A percentile compares a stretch with the other conserved stretches of the same genome.
Conservation (phyloP, 345 rosid species). For the Trapa incisa region DNA sequence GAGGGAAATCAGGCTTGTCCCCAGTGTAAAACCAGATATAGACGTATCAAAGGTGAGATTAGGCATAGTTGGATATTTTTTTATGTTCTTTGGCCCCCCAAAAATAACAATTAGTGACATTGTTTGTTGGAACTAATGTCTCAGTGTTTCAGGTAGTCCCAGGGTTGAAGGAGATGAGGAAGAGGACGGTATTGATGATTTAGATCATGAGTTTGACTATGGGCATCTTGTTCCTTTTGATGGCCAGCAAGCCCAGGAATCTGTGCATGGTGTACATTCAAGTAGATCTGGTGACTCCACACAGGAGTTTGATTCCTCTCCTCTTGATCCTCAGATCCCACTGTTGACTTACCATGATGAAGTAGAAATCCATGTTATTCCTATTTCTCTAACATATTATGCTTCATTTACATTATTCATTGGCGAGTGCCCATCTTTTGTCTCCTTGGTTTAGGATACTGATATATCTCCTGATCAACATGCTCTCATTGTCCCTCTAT, state of each 20-base stretch:
- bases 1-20: slow-evolving; percentile 98
- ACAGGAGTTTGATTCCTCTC: slow-evolving; percentile 53
- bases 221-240: slow-evolving; percentile 37
- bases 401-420: background rate
- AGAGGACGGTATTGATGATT: slow-evolving; percentile 83
- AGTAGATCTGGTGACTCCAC: slow-evolving; percentile 27
- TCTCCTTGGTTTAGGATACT: slow-evolving; percentile 31
- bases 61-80: slow-evolving; percentile 19
- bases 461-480: slow-evolving; percentile 84
- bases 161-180: slow-evolving; percentile 96
- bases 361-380: slow-evolving; percentile 24
- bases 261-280: slow-evolving; percentile 33
- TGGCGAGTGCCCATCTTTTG: background rate
- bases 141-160: slow-evolving; percentile 57
- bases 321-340: slow-evolving; percentile 58
- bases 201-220: slow-evolving; percentile 76
- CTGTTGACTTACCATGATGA: slow-evolving; percentile 85
- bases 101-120: too few relatives aligned
- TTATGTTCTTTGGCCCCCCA: background rate
- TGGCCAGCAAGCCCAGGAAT: slow-evolving; percentile 43
- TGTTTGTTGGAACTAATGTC: background rate
- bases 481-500: slow-evolving; percentile 79
- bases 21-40: slow-evolving; percentile 87
- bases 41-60: slow-evolving; percentile 70
- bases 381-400: background rate